phyloP scores from a whole-genome alignment of 1,284 basidiomycete species.

The Microbotryum intermedium region DNA sequence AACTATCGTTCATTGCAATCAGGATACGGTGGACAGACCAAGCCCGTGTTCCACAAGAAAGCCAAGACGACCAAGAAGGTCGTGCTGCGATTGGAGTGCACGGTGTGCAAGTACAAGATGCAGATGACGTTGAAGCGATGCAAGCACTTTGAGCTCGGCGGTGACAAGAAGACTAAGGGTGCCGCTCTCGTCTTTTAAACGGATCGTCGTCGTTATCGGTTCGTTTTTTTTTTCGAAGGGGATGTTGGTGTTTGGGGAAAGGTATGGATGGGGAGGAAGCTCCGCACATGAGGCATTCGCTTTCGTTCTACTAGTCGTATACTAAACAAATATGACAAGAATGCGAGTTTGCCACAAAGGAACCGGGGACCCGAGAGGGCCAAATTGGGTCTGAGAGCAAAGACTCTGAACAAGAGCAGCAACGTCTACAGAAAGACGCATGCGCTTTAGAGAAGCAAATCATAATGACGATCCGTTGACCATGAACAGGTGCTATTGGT shows the following conservation, averaged over 20 bases:
- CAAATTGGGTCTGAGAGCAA: no score
- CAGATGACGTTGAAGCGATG: conserved; percentile 86
- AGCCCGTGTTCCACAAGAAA: conserved; percentile 99
- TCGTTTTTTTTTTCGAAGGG: background rate
- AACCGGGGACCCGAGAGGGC: no score
- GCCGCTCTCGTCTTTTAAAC: conserved; percentile 71
- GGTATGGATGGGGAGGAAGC: background rate
- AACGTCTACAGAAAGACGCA: no score
- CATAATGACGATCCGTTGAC: no score
- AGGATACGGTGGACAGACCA: conserved; percentile 97
- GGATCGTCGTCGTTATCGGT: background rate
- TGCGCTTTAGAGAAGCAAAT: no score
- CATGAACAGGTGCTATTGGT: no score
- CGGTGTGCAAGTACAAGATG: conserved; percentile 97
- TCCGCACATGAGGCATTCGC: background rate
- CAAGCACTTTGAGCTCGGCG: conserved; percentile 66
- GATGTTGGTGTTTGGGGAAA: background rate
- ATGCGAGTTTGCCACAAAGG: no score
- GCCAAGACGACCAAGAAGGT: conserved; percentile 99
- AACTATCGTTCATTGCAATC: conserved; percentile 52
- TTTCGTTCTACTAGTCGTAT: background rate
- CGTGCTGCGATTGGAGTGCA: conserved; percentile 94
- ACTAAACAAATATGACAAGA: no score
- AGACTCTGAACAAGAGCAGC: no score
- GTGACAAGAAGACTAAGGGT: conserved; percentile 97